Evolutionary conservation across 1,284 basidiomycete genomes (phyloP), one percentile per base, ranked within the genome.

Genomic region (Naganishia liquefaciens): DNA sequence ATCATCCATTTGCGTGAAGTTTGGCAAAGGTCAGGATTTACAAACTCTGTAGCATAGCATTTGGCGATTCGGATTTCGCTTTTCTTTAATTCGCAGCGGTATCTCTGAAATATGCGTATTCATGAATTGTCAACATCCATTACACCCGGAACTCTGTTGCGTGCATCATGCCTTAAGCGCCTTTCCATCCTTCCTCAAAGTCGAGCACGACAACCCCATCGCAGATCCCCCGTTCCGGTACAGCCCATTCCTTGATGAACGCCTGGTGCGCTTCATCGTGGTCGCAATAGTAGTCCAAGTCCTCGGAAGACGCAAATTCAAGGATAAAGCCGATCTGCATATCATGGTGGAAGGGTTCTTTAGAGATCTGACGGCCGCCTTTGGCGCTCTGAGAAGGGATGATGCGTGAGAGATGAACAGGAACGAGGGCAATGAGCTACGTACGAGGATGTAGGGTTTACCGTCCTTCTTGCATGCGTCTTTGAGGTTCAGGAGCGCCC

Each of bases 371-470:
- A 27, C 42, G 54, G n/a, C 65, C 65, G 37, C 65, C 65, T 46
- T 50, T 63, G 49, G 58, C 23, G 39, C 49, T 58, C 65, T 67
- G 23, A 3, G 2, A 15, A 21, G 10, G 37, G 13, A 44, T 19
- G 43, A 30, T 42, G 9, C 4, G n/a, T 46, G 30, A 19, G 21
- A 9, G 37, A 10, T 21, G 21, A 23, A 10, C 17, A 9, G 23
- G 28, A 19, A 2, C 11, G 10, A 58, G 43, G 11, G n/a, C 37
- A 27, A 27, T 28, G 13, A 27, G 53, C 6, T 5, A 61, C 65
- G 21, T 30, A 66, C 65, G 17, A 66, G 47, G 61, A 66, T 66
- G 61, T 62, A 62, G 9, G 65, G 60, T 23, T 66, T 63, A 2
- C 65, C 61, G 43, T 66, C 65, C 49, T 44, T 46, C 49, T 54